Base-by-base conservation (phyloP, 441 rosid genomes). In the Pelargonium exstipulatum region DNA sequence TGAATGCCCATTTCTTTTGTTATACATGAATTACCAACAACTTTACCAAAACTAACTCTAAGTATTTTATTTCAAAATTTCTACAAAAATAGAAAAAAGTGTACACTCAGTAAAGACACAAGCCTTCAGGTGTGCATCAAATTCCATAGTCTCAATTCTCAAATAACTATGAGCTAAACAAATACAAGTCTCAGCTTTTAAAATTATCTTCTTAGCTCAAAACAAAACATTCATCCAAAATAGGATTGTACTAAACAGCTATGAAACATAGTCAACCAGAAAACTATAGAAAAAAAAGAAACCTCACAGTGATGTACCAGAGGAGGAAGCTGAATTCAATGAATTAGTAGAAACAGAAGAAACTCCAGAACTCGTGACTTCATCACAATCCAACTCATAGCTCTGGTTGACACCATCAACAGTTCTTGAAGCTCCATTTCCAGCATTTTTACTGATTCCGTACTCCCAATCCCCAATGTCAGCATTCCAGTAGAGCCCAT, bases 221-320 rank as follows among this genome's bases (percentile, higher is more conserved):
- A 13, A 48, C 5, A 10, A 48, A 13, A 13, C 53, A 48, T 48
- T 48, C 53, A 48, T 13, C 17, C 53, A 3, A 13, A 48, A 12
- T 13, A 48, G 17, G 12, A 48, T 10, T 14, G n/a, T 9, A 4
- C 12, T 14, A 48, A 48, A 48, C 14, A 48, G 53, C 53, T 48
- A 48, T 48, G 63, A 67, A 68, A 17, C 35, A 32, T 14, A 20
- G 5, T 51, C 1, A 10, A 3, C 4, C 14, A 48, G 53, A 48
- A 32, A 53, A 22, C 2, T 24, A 6, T 32, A 37, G 12, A 5
- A 68, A 48, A 72, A 79, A 68, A 73, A 76, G 81, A 83, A 74
- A 64, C 81, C 95, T 88, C 81, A 92, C 95, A 76, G 73, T 84
- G 79, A 78, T 82, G 77, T 83, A 80, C 83, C 87, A 58, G 90